Conservation (phyloP, 2,329 filamentous ascomycete species). For the Fusarium dimerum region DNA sequence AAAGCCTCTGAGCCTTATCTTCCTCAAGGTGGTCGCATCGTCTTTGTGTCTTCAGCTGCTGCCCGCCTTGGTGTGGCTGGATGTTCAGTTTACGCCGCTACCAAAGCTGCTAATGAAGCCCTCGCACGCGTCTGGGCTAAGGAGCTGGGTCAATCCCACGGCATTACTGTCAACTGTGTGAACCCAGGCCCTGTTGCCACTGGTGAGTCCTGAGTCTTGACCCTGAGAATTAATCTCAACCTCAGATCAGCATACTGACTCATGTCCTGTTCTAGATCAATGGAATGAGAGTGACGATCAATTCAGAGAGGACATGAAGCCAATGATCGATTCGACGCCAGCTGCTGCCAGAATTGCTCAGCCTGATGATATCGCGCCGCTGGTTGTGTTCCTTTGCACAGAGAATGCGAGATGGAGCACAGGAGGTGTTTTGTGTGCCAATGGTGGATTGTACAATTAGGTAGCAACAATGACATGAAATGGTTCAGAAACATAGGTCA, state of each 20-base stretch:
- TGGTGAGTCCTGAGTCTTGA: no score
- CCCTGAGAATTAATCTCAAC: no score
- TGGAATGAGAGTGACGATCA: conserved; percentile 30
- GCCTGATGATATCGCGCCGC: conserved; percentile 32
- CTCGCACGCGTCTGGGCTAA: conserved; percentile 5
- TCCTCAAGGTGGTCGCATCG: conserved; percentile 1
- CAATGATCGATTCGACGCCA: conserved; percentile 33
- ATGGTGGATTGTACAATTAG: conserved; percentile 28
- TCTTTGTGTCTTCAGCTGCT: conserved; percentile 8
- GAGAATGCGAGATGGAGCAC: conserved; percentile 34
- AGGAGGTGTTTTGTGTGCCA: conserved; percentile 30
- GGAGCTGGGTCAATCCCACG: conserved; percentile 21
- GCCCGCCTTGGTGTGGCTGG: conserved; percentile 2
- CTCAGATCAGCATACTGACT: neutral
- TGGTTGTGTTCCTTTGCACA: conserved; percentile 34
- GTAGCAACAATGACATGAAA: no score
- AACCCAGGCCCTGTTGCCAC: conserved; percentile 33
- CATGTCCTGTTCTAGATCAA: conserved; percentile 16
- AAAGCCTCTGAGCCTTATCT: conserved; percentile 3
- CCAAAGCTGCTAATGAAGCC: conserved; percentile 8
- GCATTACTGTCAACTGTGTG: conserved; percentile 31
- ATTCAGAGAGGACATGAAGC: conserved; percentile 34
- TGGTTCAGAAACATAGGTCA: no score
- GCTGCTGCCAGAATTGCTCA: conserved; percentile 32
- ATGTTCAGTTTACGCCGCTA: conserved; percentile 2